These are phyloP conservation scores for Solanum hybrid DNA, from an alignment of 305 asterid genomes.

Conservation along the genomic window DNA sequence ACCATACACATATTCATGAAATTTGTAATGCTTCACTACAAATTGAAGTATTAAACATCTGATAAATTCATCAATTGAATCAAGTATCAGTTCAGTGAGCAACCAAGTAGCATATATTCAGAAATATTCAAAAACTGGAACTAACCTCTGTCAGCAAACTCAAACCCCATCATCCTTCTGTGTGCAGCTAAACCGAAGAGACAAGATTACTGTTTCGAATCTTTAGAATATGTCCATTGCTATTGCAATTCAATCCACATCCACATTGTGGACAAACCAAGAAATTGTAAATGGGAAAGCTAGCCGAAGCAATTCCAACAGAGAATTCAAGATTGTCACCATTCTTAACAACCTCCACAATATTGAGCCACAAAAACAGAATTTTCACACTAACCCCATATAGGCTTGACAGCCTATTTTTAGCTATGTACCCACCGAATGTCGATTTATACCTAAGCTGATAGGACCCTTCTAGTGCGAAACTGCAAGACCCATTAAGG, in stretches of 20 bases:
- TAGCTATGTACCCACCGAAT: slow-evolving; percentile 44
- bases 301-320: slow-evolving; percentile 44
- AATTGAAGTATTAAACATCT: not conserved
- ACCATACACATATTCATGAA: not conserved
- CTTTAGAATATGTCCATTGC: not conserved
- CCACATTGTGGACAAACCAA: slow-evolving; percentile 42
- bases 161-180: not conserved
- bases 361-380: slow-evolving; percentile 36
- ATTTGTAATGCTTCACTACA: not conserved
- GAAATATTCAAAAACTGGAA: not conserved
- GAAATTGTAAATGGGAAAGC: slow-evolving; percentile 31
- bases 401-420: slow-evolving; percentile 33
- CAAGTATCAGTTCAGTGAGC: not conserved
- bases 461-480: slow-evolving; percentile 50
- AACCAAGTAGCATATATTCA: not conserved
- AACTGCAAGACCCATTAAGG: slow-evolving; percentile 52
- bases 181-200: slow-evolving; percentile 4
- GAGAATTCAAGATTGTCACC: slow-evolving; percentile 33
- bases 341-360: slow-evolving; percentile 29
- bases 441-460: slow-evolving; percentile 48
- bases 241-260: slow-evolving; percentile 39
- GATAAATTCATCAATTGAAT: not conserved
- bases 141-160: not conserved
- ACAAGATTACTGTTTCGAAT: not conserved
- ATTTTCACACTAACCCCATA: slow-evolving; percentile 60